A percentile compares a stretch with the other conserved stretches of the same genome.
Conservation (phyloP, 345 rosid species). For the thale cress (Arabidopsis thaliana) region TAIR10.1 NC_003075.7:8160501-8161000, state of each 20-base stretch:
- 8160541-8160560: slow-evolving; percentile 55
- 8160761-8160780: not conserved
- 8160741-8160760: not conserved
- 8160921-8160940: not conserved
- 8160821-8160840: not conserved
- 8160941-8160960: not conserved
- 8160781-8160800: not conserved
- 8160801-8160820: not conserved
- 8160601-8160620: slow-evolving; percentile 47
- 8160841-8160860: slow-evolving; percentile 2
- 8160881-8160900: slow-evolving; percentile 2
- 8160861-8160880: not conserved
- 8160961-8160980: not conserved
- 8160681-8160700: not conserved
- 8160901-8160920: not conserved
- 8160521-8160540: slow-evolving; percentile 74
- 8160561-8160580: slow-evolving; percentile 50
- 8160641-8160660: not conserved
- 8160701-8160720: not conserved
- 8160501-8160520: slow-evolving; percentile 49
- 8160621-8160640: not conserved
- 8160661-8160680: not conserved
- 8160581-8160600: slow-evolving; percentile 70
- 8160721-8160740: not conserved
- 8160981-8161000: not conserved